phyloP scores from a whole-genome alignment of 441 rosid genomes.

The Corymbia citriodora region DNA sequence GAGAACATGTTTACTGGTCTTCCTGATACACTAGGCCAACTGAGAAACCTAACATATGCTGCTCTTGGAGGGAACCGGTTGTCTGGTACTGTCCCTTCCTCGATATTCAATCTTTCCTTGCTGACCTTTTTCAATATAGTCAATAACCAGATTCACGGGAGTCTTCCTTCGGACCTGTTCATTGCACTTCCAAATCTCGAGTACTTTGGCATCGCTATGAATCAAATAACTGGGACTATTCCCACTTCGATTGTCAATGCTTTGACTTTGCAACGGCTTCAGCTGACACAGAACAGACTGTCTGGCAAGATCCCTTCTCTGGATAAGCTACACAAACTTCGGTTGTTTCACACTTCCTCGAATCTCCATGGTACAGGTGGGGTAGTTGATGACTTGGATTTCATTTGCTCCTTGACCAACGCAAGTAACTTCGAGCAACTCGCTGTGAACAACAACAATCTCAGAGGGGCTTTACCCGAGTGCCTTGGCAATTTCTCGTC shows the following conservation, averaged over 20 bases:
- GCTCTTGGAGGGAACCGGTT: background rate
- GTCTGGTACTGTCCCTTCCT: slow-evolving; percentile 4
- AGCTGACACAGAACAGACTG: background rate
- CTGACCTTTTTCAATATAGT: background rate
- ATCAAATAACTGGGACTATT: background rate
- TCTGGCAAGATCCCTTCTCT: background rate
- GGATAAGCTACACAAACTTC: background rate
- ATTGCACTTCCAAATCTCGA: background rate
- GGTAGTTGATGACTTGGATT: slow-evolving; percentile 3
- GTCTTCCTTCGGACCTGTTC: background rate
- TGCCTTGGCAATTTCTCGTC: slow-evolving; percentile 9
- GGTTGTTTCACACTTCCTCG: background rate
- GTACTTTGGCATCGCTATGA: background rate
- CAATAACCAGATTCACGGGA: background rate
- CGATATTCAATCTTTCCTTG: background rate
- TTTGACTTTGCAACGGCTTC: background rate
- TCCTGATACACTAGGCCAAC: slow-evolving; percentile 8
- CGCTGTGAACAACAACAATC: background rate
- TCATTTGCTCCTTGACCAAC: slow-evolving; percentile 17
- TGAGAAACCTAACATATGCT: background rate
- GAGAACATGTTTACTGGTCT: slow-evolving; percentile 9
- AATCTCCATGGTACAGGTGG: background rate
- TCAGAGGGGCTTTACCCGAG: slow-evolving; percentile 15
- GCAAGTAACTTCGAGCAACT: background rate
- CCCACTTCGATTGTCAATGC: background rate